Conservation (phyloP, 176 grass and related monocot species). For the Cocos nucifera region DNA sequence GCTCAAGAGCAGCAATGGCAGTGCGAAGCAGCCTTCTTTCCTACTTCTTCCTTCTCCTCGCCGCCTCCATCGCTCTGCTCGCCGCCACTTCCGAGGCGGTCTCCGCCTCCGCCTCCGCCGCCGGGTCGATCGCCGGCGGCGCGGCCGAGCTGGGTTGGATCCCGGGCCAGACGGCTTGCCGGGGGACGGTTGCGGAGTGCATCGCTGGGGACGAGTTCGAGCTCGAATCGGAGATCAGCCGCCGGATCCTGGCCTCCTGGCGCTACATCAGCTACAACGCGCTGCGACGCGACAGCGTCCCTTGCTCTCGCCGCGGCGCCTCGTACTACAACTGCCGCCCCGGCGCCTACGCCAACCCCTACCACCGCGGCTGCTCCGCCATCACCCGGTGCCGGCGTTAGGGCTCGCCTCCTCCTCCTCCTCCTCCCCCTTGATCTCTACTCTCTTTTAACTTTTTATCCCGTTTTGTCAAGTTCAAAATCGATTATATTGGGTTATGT, state of each 20-base stretch:
- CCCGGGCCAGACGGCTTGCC: neutral
- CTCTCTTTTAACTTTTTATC: no score
- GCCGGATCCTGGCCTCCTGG: slow-evolving; percentile 11
- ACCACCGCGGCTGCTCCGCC: slow-evolving; percentile 46
- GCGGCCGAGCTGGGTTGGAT: neutral
- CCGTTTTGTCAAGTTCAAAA: no score
- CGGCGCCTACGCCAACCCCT: slow-evolving; percentile 44
- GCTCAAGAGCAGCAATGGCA: no score
- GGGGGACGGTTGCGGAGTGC: slow-evolving; percentile 28
- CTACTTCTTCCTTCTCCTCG: slow-evolving; percentile 7
- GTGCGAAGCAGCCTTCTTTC: no score
- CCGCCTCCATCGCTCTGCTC: slow-evolving; percentile 67
- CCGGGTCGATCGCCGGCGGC: neutral
- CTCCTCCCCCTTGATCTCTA: no score
- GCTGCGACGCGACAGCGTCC: slow-evolving; percentile 27
- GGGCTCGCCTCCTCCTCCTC: neutral
- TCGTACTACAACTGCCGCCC: slow-evolving; percentile 64
- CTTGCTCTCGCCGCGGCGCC: slow-evolving; percentile 23
- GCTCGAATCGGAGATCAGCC: neutral
- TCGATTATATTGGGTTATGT: no score
- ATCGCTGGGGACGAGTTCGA: neutral
- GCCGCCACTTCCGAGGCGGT: slow-evolving; percentile 14
- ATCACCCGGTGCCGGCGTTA: slow-evolving; percentile 39
- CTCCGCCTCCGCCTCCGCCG: slow-evolving; percentile 67
- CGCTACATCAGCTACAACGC: slow-evolving; percentile 42